Conservation (phyloP, 2,329 filamentous ascomycete genomes). For the Coniochaeta ligniaria region DNA sequence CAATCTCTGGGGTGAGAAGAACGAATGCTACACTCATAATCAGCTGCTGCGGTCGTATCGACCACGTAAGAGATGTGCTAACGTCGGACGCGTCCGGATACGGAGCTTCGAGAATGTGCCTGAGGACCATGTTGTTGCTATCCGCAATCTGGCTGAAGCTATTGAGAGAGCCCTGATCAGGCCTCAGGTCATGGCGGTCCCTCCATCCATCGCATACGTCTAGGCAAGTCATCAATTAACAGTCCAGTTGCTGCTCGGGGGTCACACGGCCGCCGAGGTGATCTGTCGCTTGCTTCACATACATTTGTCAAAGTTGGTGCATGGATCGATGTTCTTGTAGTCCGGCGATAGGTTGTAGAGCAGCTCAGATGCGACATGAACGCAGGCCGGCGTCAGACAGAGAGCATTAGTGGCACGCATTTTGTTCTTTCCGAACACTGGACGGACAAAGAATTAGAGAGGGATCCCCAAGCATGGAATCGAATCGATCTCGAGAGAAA, state of each 20-base stretch:
- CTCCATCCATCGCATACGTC: conserved; percentile 62
- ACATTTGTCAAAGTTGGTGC: conserved; percentile 58
- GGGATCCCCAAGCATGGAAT: not conserved
- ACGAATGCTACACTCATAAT: conserved; percentile 26
- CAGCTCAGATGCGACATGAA: conserved; percentile 56
- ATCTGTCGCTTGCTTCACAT: not conserved
- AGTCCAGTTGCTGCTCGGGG: no score
- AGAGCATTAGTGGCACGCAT: conserved; percentile 14
- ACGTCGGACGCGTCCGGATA: conserved; percentile 30
- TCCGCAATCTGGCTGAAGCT: conserved; percentile 56
- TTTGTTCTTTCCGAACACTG: not conserved
- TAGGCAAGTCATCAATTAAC: conserved; percentile 1
- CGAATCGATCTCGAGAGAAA: not conserved
- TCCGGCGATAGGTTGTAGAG: conserved; percentile 53
- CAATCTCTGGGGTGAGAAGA: conserved; percentile 36
- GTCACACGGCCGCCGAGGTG: not conserved
- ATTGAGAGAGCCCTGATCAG: conserved; percentile 55
- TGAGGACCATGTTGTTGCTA: conserved; percentile 48
- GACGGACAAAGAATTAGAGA: not conserved
- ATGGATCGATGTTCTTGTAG: conserved; percentile 58
- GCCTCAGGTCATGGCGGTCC: conserved; percentile 54
- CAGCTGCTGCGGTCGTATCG: not conserved
- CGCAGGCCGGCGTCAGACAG: conserved; percentile 53
- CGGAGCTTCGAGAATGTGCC: conserved; percentile 55
- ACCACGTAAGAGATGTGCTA: not conserved